Evolutionary conservation across 345 rosid species (phyloP).

Genomic region (Durio zibethinus): DNA sequence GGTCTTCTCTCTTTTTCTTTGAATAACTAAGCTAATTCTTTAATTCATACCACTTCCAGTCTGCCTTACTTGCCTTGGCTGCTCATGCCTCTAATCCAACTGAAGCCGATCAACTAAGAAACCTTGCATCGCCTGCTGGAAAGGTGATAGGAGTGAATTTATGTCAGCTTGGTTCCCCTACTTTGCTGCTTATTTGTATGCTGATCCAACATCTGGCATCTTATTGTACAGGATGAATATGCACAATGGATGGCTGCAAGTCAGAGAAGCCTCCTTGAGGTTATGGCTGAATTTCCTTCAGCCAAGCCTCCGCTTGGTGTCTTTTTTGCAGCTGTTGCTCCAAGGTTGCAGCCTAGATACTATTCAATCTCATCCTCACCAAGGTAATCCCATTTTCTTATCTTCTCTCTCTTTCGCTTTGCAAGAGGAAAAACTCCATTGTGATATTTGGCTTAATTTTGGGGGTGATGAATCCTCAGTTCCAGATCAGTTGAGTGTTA

Average conservation of each 20-base stretch:
- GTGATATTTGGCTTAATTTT: background rate
- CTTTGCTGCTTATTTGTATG: background rate
- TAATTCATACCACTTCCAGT: conserved; percentile 39
- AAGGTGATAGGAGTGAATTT: conserved; percentile 48
- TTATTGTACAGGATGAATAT: conserved; percentile 71
- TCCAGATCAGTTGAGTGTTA: background rate
- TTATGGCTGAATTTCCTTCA: conserved; percentile 91
- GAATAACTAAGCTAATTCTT: background rate
- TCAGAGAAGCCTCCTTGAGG: conserved; percentile 97
- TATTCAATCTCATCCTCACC: conserved; percentile 98
- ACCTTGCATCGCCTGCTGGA: conserved; percentile 90
- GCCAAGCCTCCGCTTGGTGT: conserved; percentile 93
- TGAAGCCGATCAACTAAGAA: conserved; percentile 75
- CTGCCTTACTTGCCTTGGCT: conserved; percentile 85
- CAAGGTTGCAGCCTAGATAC: conserved; percentile 90
- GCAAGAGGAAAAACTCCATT: background rate
- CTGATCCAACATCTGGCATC: conserved; percentile 1
- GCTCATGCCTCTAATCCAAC: conserved; percentile 91
- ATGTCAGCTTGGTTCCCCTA: background rate
- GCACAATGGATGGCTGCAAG: conserved; percentile 77
- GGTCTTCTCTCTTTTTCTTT: background rate
- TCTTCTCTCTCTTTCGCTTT: background rate
- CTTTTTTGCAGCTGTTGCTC: conserved; percentile 94
- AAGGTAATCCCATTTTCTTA: conserved; percentile 41
- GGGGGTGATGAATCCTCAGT: background rate